phyloP scores from a whole-genome alignment of 2,329 filamentous ascomycete species.

The Neocatenulostroma microsporum region DNA sequence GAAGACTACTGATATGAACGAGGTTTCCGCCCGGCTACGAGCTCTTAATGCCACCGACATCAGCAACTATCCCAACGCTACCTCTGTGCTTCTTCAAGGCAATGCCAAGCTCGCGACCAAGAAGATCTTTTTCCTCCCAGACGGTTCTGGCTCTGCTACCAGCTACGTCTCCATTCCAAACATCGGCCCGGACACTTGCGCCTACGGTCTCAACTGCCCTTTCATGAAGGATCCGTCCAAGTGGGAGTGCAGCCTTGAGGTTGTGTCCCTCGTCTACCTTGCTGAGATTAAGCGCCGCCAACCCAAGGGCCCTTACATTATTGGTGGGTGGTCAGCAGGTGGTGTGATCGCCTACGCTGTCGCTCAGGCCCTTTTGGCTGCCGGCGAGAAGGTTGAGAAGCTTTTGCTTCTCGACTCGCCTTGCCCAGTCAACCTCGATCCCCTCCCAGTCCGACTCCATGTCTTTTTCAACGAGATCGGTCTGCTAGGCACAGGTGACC shows the following conservation, averaged over 20 bases:
- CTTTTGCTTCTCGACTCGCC: constrained; percentile 49
- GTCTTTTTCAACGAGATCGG: constrained; percentile 66
- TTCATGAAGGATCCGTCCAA: constrained; percentile 63
- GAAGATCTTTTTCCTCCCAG: constrained; percentile 46
- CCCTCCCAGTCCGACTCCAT: constrained; percentile 51
- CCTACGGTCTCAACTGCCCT: constrained; percentile 57
- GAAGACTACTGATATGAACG: constrained; percentile 35
- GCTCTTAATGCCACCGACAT: constrained; percentile 34
- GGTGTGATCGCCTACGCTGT: constrained; percentile 50
- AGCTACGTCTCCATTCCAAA: constrained; percentile 57
- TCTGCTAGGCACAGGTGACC: constrained; percentile 57
- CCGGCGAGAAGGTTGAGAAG: constrained; percentile 43
- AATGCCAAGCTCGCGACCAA: constrained; percentile 50
- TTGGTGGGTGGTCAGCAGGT: constrained; percentile 50
- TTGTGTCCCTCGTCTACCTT: constrained; percentile 58
- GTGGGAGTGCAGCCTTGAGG: constrained; percentile 58
- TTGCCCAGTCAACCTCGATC: constrained; percentile 45
- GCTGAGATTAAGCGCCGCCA: constrained; percentile 64
- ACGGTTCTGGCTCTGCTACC: constrained; percentile 55
- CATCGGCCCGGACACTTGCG: constrained; percentile 43
- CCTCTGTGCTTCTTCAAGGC: constrained; percentile 51
- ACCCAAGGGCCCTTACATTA: constrained; percentile 51
- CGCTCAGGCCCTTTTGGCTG: constrained; percentile 40
- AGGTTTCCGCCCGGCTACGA: constrained; percentile 42
- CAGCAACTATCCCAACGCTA: constrained; percentile 40